Evolutionary conservation across 1,284 basidiomycete genomes (phyloP), one percentile per base, ranked within the genome.

Genomic region (Moniliella sp.): DNA sequence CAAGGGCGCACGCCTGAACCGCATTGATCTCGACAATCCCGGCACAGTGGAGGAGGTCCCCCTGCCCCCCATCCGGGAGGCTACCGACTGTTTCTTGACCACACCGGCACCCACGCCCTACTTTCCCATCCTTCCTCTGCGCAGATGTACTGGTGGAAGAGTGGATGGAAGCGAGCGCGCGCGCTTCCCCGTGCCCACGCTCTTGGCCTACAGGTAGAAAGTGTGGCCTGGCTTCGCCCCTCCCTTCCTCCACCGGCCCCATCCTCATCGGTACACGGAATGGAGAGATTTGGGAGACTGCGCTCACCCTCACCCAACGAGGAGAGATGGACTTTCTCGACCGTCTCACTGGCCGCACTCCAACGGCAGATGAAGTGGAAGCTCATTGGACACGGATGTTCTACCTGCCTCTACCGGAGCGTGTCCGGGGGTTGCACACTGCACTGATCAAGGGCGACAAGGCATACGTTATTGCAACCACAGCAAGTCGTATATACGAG

Each of bases 401-500:
- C 17, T 35, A 41, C 4, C 33, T 57, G n/a, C 40, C 44, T 5
- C 50, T 54, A 15, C 39, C 43, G 10, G 52, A 57, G 32, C 42
- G 48, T 7, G 36, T 57, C 27, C 51, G 44, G 0, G 56, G 56
- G 23, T 34, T 59, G 0, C 28, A 32, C 4, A 40, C 38, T 10
- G 45, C 43, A 18, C 32, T 32, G 8, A 49, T 52, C 39, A 31
- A 11, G 27, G 3, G 35, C 31, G n/a, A 32, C 27, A 37, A 36
- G 14, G 45, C 45, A 4, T 45, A 40, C 10, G 72, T 84, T n/a
- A 66, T 93, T 7, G 74, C 74, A 3, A 82, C 83, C 0, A 93
- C 88, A 1, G 71, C 75, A 16, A 77, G 79, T 4, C 70, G 86
- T 36, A 77, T 94, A 49, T 91, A 91, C 56, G 84, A 94, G 55